A percentile compares a stretch with the other conserved stretches of the same genome.
These are phyloP conservation scores for Tagetes erecta DNA, from an alignment of 129 eudicot genomes.

Conservation along the genomic window DNA sequence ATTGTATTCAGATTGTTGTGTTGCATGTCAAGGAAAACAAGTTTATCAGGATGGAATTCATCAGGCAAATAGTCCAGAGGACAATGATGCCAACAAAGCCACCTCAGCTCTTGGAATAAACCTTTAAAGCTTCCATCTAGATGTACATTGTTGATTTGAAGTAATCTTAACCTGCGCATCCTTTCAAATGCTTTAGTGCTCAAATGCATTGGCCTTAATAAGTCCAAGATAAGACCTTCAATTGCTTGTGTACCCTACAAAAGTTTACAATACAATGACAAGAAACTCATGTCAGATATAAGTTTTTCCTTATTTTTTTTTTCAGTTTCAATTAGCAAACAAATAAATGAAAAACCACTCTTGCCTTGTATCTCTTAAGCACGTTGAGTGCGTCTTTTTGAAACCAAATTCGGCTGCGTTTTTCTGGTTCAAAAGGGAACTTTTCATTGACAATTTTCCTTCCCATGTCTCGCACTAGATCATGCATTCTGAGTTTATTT, in stretches of 20 bases:
- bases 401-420: constrained; percentile 27
- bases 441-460: constrained; percentile 26
- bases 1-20: constrained; percentile 5
- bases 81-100: constrained; percentile 28
- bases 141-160: constrained; percentile 28
- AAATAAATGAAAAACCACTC: neutral
- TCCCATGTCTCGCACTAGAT: constrained; percentile 30
- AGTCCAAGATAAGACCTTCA: constrained; percentile 12
- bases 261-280: neutral
- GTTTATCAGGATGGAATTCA: constrained; percentile 8
- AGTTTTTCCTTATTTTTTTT: neutral
- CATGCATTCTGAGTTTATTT: constrained; percentile 20
- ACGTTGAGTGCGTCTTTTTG: constrained; percentile 17
- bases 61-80: constrained; percentile 13
- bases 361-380: constrained; percentile 17
- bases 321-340: neutral
- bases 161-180: constrained; percentile 27
- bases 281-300: neutral
- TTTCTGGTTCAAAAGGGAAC: constrained; percentile 27
- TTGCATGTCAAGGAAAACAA: constrained; percentile 23
- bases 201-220: constrained; percentile 2
- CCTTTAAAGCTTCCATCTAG: constrained; percentile 15
- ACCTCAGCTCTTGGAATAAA: constrained; percentile 17
- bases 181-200: constrained; percentile 18
- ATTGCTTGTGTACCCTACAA: constrained; percentile 10